Conservation (phyloP, 306 rosid genomes). For the Cotoneaster glaucophyllus region DNA sequence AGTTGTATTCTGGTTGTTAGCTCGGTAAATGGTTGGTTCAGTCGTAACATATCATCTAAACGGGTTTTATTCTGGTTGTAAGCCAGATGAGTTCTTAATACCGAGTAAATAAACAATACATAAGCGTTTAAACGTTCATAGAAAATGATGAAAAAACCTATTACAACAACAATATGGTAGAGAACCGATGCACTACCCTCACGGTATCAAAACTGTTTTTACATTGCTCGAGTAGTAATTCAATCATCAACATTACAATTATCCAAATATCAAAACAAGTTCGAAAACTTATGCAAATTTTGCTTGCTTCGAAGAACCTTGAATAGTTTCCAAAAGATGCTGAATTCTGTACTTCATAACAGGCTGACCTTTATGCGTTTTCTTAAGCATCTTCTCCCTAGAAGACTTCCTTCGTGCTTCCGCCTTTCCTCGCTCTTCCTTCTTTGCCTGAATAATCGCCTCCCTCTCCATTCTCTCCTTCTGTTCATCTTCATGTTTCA, state of each 20-base stretch:
- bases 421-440: conserved; percentile 47
- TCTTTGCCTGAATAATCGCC: conserved; percentile 39
- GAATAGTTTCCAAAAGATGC: conserved; percentile 70
- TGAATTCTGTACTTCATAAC: conserved; percentile 76
- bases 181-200: neutral
- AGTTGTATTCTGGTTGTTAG: too few species aligned
- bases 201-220: neutral
- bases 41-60: neutral
- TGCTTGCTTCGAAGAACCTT: conserved; percentile 29
- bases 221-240: neutral
- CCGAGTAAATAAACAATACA: too few species aligned
- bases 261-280: conserved; percentile 5
- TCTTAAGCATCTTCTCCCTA: conserved; percentile 62
- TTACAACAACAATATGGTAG: neutral
- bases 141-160: neutral
- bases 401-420: conserved; percentile 50
- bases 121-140: neutral
- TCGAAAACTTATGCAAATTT: neutral
- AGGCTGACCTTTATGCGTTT: conserved; percentile 73
- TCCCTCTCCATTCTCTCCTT: conserved; percentile 60
- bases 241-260: neutral
- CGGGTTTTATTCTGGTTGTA: neutral
- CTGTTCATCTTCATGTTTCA: conserved; percentile 53
- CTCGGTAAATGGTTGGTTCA: neutral
- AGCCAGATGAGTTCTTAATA: neutral